Evolutionary conservation across 345 rosid genomes (phyloP).

Genomic region (Cardamine occulta): DNA sequence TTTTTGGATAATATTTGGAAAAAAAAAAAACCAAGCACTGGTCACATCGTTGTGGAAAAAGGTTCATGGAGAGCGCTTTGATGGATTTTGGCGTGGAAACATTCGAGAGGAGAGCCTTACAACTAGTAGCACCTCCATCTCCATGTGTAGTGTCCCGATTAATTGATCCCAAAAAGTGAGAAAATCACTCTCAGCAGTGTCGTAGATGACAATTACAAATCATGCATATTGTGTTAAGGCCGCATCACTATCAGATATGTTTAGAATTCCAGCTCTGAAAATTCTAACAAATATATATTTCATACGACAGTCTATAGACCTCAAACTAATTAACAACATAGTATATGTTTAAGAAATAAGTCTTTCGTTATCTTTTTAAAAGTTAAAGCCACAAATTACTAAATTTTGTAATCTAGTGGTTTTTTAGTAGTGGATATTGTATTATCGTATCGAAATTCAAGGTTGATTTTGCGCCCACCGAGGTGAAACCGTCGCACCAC

Average conservation of each 20-base stretch:
- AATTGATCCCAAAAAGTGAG: neutral
- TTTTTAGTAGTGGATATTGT: neutral
- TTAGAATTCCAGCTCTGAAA: neutral
- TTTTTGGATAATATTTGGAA: neutral
- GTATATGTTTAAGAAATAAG: neutral
- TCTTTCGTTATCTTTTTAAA: neutral
- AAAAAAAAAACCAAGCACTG: too few relatives aligned
- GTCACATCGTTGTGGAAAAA: neutral
- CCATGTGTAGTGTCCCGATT: neutral
- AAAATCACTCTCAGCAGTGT: neutral
- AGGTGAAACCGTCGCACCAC: constrained; percentile 17
- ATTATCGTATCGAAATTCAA: neutral
- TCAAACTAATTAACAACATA: neutral
- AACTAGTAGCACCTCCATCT: neutral
- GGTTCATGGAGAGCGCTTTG: neutral
- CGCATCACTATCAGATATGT: neutral
- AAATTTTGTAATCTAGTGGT: neutral
- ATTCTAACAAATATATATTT: neutral
- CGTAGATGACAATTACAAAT: neutral
- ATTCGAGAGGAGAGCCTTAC: neutral
- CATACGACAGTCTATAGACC: neutral
- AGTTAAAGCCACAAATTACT: neutral
- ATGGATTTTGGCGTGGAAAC: neutral
- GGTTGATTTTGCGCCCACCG: neutral
- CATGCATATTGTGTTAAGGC: neutral